Evolutionary conservation across 306 rosid genomes (phyloP).

Genomic region (Trifolium subterraneum): DNA sequence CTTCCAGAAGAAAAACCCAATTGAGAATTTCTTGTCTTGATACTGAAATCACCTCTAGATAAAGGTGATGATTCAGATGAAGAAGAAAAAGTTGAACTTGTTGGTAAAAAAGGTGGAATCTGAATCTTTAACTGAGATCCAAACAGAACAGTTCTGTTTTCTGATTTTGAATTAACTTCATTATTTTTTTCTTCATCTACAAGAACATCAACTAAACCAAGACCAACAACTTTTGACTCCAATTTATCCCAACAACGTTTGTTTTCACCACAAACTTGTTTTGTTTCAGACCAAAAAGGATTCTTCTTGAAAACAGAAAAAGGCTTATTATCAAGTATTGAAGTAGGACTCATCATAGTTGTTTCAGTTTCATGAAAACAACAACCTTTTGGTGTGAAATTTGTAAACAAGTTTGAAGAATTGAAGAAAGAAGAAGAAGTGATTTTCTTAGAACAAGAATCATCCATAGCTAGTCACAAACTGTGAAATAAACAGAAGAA

Average conservation of each 20-base stretch:
- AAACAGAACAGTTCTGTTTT: slow-evolving; percentile 66
- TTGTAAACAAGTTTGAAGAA: slow-evolving; percentile 67
- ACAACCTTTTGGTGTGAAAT: slow-evolving; percentile 47
- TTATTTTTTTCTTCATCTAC: slow-evolving; percentile 54
- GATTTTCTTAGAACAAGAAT: slow-evolving; percentile 48
- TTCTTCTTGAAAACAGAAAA: slow-evolving; percentile 56
- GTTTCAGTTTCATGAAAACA: slow-evolving; percentile 60
- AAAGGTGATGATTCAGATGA: slow-evolving; percentile 42
- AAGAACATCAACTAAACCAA: slow-evolving; percentile 81
- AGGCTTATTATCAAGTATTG: slow-evolving; percentile 74
- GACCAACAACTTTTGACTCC: slow-evolving; percentile 74
- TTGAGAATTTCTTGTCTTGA: slow-evolving; percentile 47
- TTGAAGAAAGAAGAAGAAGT: slow-evolving; percentile 59
- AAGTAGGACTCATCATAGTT: slow-evolving; percentile 74
- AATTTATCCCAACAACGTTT: slow-evolving; percentile 61
- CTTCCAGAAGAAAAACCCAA: slow-evolving; percentile 52
- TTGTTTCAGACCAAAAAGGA: slow-evolving; percentile 66
- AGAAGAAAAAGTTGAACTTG: slow-evolving; percentile 29
- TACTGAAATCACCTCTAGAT: slow-evolving; percentile 47
- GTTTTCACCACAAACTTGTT: too few relatives aligned
- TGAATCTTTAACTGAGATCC: slow-evolving; percentile 88
- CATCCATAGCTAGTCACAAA: slow-evolving; percentile 53
- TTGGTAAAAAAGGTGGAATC: slow-evolving; percentile 53
- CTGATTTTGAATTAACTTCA: slow-evolving; percentile 45
- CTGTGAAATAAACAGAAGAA: background rate